Evolutionary conservation across 2,329 filamentous ascomycete species (phyloP).

Genomic region (Dactylellina haptotyla): DNA sequence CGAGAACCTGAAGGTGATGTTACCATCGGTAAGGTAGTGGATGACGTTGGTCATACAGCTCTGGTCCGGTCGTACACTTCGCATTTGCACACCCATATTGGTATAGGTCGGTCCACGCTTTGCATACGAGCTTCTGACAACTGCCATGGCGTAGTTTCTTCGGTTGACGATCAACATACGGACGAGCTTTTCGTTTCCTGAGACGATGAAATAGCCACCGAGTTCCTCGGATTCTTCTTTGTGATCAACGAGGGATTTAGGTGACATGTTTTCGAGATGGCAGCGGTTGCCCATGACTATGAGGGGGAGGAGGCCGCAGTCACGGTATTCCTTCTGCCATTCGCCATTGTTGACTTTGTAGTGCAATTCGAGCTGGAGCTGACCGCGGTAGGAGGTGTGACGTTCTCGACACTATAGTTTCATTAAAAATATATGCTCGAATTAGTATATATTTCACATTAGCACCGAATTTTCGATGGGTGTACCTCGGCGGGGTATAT

Average conservation of each 20-base stretch:
- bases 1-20: constrained; percentile 95
- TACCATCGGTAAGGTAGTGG: constrained; percentile 94
- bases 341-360: constrained; percentile 88
- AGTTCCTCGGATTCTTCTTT: constrained; percentile 97
- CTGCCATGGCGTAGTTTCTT: constrained; percentile 94
- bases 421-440: not conserved
- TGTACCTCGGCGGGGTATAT: constrained; percentile 80
- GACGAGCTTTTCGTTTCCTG: constrained; percentile 96
- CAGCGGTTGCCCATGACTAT: constrained; percentile 89
- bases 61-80: constrained; percentile 94
- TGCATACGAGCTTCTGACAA: constrained; percentile 86
- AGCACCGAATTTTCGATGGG: no score
- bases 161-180: constrained; percentile 89
- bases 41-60: constrained; percentile 97
- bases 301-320: constrained; percentile 87
- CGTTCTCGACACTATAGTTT: constrained; percentile 77
- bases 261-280: constrained; percentile 86
- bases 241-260: constrained; percentile 80
- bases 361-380: constrained; percentile 82
- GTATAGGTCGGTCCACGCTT: constrained; percentile 89
- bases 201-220: constrained; percentile 96
- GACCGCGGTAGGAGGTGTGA: constrained; percentile 89
- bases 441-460: not conserved
- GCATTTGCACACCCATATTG: constrained; percentile 86
- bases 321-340: constrained; percentile 81